These are phyloP conservation scores for Arctium lappa DNA, from an alignment of 129 eudicot species.

Conservation along the genomic window DNA sequence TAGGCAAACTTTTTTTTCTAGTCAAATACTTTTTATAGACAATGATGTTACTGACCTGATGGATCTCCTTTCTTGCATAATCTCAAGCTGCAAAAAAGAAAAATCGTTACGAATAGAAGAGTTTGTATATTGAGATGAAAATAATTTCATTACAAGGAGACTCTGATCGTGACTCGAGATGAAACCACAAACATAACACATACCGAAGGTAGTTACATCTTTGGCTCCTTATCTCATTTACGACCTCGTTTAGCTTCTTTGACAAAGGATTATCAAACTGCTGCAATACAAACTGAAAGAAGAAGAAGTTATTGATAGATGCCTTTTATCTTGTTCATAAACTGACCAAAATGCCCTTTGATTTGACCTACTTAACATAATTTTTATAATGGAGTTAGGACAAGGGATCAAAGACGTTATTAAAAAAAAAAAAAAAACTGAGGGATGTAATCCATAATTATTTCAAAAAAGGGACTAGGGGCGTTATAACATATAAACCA, in stretches of 20 bases:
- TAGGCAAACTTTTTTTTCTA: not conserved
- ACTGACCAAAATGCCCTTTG: no score
- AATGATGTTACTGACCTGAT: conserved; percentile 51
- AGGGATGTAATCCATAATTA: no score
- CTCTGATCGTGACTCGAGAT: not conserved
- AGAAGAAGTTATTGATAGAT: not conserved
- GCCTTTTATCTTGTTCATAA: not conserved
- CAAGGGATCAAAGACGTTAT: no score
- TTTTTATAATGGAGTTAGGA: no score
- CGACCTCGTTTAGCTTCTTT: conserved; percentile 72
- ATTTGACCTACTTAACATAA: no score
- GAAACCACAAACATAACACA: not conserved
- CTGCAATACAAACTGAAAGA: conserved; percentile 75
- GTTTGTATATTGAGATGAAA: no score
- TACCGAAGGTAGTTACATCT: conserved; percentile 94
- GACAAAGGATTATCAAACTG: conserved; percentile 84
- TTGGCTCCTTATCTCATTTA: conserved; percentile 90
- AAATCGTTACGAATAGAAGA: conserved; percentile 8
- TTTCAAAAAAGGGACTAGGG: no score
- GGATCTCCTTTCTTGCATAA: conserved; percentile 90
- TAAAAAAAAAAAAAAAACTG: no score
- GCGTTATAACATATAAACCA: no score
- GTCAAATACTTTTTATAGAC: no score
- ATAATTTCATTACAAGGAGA: no score
- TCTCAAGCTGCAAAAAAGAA: conserved; percentile 59